A percentile compares a stretch with the other conserved stretches of the same genome.
Conservation (phyloP, 1,284 basidiomycete species). For the Rhodotorula sp. region DNA sequence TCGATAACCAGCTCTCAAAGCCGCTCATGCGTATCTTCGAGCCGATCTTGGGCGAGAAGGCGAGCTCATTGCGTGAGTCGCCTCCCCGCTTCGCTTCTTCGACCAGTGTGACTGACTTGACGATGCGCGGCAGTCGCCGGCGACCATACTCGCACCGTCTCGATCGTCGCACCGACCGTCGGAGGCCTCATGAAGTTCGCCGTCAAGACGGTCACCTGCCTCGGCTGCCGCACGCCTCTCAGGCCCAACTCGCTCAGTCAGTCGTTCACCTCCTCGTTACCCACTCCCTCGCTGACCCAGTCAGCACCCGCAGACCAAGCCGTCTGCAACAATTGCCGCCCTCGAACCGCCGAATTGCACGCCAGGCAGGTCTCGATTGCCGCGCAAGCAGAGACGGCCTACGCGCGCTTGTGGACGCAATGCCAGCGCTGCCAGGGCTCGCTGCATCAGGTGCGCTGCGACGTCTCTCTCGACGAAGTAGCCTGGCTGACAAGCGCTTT, state of each 20-base stretch:
- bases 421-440: conserved; percentile 96
- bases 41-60: conserved; percentile 90
- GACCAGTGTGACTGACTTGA: not conserved
- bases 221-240: conserved; percentile 87
- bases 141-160: conserved; percentile 84
- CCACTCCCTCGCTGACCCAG: not conserved
- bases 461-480: not conserved
- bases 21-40: conserved; percentile 95
- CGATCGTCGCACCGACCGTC: conserved; percentile 81
- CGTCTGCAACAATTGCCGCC: conserved; percentile 86
- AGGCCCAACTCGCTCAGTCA: conserved; percentile 29
- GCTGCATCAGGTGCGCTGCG: conserved; percentile 70
- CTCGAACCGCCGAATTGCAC: conserved; percentile 79
- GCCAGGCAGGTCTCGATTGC: conserved; percentile 75
- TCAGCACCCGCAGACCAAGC: conserved; percentile 64
- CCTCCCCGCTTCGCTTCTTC: conserved; percentile 1
- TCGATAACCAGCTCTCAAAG: conserved; percentile 94
- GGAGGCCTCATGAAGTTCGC: conserved; percentile 97
- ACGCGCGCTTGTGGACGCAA: conserved; percentile 92
- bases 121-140: conserved; percentile 67
- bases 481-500: not conserved
- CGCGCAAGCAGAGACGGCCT: conserved; percentile 79
- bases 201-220: conserved; percentile 85
- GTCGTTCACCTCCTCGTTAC: not conserved
- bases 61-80: conserved; percentile 70